Percentiles rank a stretch among this genome's conserved stretches.
Evolutionary conservation across 129 eudicot species (phyloP).

Genomic region (Chrysanthemum makinoi): DNA sequence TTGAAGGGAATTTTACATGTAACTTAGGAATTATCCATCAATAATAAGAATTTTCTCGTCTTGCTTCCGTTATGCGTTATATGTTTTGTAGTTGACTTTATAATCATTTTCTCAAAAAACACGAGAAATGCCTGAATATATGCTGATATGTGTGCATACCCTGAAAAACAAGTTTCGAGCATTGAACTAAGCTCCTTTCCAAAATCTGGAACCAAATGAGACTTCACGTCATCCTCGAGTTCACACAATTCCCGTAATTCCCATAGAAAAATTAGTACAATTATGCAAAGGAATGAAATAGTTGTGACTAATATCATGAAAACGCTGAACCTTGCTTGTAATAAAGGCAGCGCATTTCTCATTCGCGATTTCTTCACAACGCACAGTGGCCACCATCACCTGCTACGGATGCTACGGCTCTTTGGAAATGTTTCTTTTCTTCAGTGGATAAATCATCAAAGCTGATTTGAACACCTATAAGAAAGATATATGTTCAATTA

Average conservation of each 20-base stretch:
- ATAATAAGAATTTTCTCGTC: too few relatives aligned
- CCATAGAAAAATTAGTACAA: neutral
- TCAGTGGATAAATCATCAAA: too few relatives aligned
- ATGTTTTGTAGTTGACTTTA: constrained; percentile 4
- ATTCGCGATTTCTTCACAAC: constrained; percentile 77
- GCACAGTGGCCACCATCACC: constrained; percentile 88
- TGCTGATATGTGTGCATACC: constrained; percentile 39
- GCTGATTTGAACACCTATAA: too few relatives aligned
- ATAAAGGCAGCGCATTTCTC: constrained; percentile 42
- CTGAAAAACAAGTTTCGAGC: constrained; percentile 59
- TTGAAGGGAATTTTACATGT: too few relatives aligned
- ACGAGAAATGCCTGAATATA: neutral
- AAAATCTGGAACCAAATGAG: constrained; percentile 64
- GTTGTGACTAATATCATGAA: neutral
- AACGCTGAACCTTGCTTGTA: constrained; percentile 42
- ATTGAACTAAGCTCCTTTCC: constrained; percentile 80
- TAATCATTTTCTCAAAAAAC: constrained; percentile 17
- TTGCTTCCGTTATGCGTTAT: too few relatives aligned
- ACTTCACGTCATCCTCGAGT: constrained; percentile 61
- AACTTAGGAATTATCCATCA: too few relatives aligned
- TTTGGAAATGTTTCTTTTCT: too few relatives aligned
- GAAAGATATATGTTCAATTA: too few relatives aligned
- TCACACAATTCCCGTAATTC: constrained; percentile 65
- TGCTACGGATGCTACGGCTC: too few relatives aligned
- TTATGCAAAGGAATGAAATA: neutral